Base-by-base conservation (phyloP, 306 rosid species). In the Sechiopsis laciniata region DNA sequence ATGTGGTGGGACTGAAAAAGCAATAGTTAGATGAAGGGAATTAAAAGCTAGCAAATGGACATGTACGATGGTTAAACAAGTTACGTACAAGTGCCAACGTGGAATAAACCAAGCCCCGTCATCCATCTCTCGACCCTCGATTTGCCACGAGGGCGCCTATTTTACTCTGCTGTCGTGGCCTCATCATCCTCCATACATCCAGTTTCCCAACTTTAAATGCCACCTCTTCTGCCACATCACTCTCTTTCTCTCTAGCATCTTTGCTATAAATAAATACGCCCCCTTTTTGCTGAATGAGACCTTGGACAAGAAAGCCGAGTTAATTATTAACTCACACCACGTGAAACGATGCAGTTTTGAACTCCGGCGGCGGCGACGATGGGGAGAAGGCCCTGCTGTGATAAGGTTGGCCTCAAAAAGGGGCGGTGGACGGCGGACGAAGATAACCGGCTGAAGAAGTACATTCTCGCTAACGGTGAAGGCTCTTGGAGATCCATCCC, bases 381-480 rank as follows among this genome's bases (percentile, higher is more conserved):
- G 97, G 97, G 91, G 71, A 90, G 97, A 60, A 80, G 95, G 51
- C 96, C 97, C 22, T 92, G 96, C 68, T 92, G 97, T 81, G 89
- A 85, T 75, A 92, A 90, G 76, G 87, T 90, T 26, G 97, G 97
- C 26, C 59, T 92, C 74, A 90, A 88, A 81, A 90, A 72, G 48
- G 97, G 97, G 12, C 83, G 92, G 46, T 92, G 97, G 97, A 89
- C 96, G 0, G 24, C 45, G 0, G 95, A 92, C 78, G 97, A 92
- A 72, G 97, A 92, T 75, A 74, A 87, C 71, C 84, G 82, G 37
- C 72, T 92, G 80, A 79, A 48, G 15, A 81, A 80, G 9, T 85
- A 87, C 69, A 82, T 92, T 73, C 86, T 75, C 1, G 86, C 80
- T 26, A 90, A 88, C 56, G 97, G 97, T 8, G 96, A 90, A 84